Evolutionary conservation across 2,329 filamentous ascomycete species (phyloP), one percentile per base, ranked within the genome.

Genomic region (Acephala macrosclerotiorum): DNA sequence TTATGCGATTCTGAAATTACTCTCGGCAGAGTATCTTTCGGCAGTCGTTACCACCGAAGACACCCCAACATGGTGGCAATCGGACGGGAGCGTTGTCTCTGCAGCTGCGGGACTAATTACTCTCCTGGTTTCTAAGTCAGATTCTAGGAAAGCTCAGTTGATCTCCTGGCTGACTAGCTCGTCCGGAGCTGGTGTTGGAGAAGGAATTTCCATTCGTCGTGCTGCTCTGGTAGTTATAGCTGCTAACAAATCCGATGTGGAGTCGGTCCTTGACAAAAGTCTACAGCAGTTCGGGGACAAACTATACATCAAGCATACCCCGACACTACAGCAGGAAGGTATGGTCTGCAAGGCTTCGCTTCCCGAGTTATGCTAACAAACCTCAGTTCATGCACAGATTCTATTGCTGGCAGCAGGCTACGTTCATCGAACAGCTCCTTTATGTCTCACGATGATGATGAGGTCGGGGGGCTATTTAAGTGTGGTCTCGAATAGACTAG

Each of bases 281-380:
- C 80, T 97, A 58, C 82, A 82, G 45, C 87, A 91, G 58, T 97
- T 98, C 77, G 92, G 93, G 0, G 94, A 97, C 72, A 88, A 91
- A 58, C 81, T 98, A 12, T 97, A 94, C 73, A 93, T 98, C 71
- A 91, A 88, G 65, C 94, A 98, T 77, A 87, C 91, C 0, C 90
- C 94, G 5, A 87, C 91, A n/a, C 75, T 96, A 45, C 91, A 94
- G 74, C 96, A 99, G 84, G 93, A 98, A 85, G 91, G 93, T 92
- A 79, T 72, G 79, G 18, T 57, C 26, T 9, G n/a, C n/a, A n/a
- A 45, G 14, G 6, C 16, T 36, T n/a, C n/a, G 49, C 29, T 26
- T 18, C 3, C 3, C 26, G 3, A 12, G 2, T 33, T 16, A 16
- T 29, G 14, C 1, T 7, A 29, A 18, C 25, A 29, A 18, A 53